These are phyloP conservation scores for Saccharomycopsis schoenii DNA, from an alignment of 805 yeast genomes.

Conservation along the genomic window DNA sequence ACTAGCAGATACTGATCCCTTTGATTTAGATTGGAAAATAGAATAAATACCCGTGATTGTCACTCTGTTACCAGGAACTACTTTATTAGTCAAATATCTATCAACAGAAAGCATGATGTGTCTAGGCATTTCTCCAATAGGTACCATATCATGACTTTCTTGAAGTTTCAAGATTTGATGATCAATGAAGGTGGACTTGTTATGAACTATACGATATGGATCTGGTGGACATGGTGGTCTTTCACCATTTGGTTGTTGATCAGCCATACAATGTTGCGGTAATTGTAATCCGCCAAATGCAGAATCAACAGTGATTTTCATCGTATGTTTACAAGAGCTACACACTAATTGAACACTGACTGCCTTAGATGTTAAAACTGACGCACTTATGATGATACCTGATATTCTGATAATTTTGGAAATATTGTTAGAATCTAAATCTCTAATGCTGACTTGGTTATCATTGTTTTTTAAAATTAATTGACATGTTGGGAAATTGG, in stretches of 20 bases:
- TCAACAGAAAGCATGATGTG: constrained; percentile 82
- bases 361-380: constrained; percentile 82
- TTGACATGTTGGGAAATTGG: constrained; percentile 72
- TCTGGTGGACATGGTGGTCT: constrained; percentile 70
- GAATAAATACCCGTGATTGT: constrained; percentile 89
- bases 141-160: constrained; percentile 97
- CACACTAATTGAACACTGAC: constrained; percentile 78
- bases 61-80: constrained; percentile 92
- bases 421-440: constrained; percentile 77
- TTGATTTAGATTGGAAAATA: constrained; percentile 67
- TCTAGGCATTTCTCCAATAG: constrained; percentile 98
- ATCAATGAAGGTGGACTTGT: constrained; percentile 85
- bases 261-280: constrained; percentile 57
- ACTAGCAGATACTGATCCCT: constrained; percentile 56
- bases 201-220: constrained; percentile 90
- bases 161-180: constrained; percentile 91
- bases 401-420: constrained; percentile 84
- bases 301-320: constrained; percentile 47
- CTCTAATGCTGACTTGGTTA: constrained; percentile 62
- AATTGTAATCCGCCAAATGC: constrained; percentile 63
- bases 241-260: constrained; percentile 34
- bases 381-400: constrained; percentile 88
- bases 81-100: constrained; percentile 78
- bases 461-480: constrained; percentile 67
- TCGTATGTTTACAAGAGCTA: constrained; percentile 75